Evolutionary conservation across 768 basidiomycete genomes (phyloP), one percentile per base, ranked within the genome.

Genomic region (Pilatotrama ljubarskyi): DNA sequence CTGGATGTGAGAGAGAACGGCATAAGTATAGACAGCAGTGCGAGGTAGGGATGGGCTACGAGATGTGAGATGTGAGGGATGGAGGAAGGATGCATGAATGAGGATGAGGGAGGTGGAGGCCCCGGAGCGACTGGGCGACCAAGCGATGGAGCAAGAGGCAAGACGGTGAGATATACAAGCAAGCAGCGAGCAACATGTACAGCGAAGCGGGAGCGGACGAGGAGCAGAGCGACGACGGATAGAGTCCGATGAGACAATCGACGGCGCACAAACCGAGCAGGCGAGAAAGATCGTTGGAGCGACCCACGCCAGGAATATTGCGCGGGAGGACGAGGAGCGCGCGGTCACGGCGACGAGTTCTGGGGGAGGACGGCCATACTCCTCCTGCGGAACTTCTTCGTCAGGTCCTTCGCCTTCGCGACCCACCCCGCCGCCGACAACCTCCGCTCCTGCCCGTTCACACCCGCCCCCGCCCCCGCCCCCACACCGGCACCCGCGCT

Each of bases 351-450:
- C 22, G 61, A 51, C 37, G 61, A 57, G 61, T 62, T 52, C 38
- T 40, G 51, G 2, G 51, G 51, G 26, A 66, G 55, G 15, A 54
- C 68, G 5, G 63, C 66, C 58, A 64, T 55, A 61, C 70, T 71
- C 49, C 51, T 60, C 59, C 70, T 55, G 38, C 62, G 47, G 51
- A 71, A 51, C 47, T 49, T 61, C 35, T 44, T 22, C 54, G 69
- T 68, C 44, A 70, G 51, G 26, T 68, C 68, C 58, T 63, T 66
- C 55, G 69, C 69, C 51, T 66, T 68, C 43, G 61, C 37, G 24
- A 67, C 43, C 66, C 66, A 69, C 25, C 54, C 62, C 42, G 52
- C 46, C 10, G 55, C 42, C 37, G 61, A 50, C 29, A 50, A 20
- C 37, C 43, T 17, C 59, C 42, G 25, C 46, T 57, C 55, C 56